phyloP scores from a whole-genome alignment of 805 yeast genomes.

The Martiniozyma abietophila region DNA sequence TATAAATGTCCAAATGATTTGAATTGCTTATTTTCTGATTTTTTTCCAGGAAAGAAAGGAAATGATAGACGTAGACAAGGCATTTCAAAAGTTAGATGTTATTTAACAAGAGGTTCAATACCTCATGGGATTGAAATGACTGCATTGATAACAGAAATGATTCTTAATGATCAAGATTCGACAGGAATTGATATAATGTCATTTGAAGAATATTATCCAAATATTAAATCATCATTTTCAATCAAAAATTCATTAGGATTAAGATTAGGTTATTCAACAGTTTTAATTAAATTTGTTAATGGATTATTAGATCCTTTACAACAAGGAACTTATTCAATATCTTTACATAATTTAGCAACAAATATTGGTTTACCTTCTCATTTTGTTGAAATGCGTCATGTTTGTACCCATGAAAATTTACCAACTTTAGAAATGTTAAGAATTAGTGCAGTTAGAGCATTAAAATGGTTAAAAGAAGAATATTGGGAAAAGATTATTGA shows the following conservation, averaged over 20 bases:
- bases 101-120: conserved; percentile 48
- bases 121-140: conserved; percentile 73
- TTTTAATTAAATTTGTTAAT: conserved; percentile 78
- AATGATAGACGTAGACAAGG: conserved; percentile 35
- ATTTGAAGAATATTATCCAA: conserved; percentile 1
- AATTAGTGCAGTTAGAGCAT: conserved; percentile 46
- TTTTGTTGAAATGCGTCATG: conserved; percentile 86
- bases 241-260: conserved; percentile 28
- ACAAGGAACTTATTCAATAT: conserved; percentile 66
- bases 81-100: conserved; percentile 41
- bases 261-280: conserved; percentile 58
- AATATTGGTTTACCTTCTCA: conserved; percentile 60
- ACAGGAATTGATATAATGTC: conserved; percentile 4
- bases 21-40: conserved; percentile 40
- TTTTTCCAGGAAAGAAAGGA: conserved; percentile 21
- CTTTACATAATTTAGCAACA: conserved; percentile 66
- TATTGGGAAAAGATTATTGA: conserved; percentile 52
- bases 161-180: conserved; percentile 30
- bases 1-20: conserved; percentile 36
- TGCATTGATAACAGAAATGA: conserved; percentile 43
- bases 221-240: not conserved
- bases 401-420: conserved; percentile 80
- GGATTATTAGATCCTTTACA: conserved; percentile 86
- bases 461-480: conserved; percentile 63
- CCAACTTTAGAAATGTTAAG: conserved; percentile 68